Percentiles rank a stretch among this genome's conserved stretches.
These are phyloP conservation scores for Anisogramma anomala DNA, from an alignment of 2,329 filamentous ascomycete genomes.

Conservation along the genomic window DNA sequence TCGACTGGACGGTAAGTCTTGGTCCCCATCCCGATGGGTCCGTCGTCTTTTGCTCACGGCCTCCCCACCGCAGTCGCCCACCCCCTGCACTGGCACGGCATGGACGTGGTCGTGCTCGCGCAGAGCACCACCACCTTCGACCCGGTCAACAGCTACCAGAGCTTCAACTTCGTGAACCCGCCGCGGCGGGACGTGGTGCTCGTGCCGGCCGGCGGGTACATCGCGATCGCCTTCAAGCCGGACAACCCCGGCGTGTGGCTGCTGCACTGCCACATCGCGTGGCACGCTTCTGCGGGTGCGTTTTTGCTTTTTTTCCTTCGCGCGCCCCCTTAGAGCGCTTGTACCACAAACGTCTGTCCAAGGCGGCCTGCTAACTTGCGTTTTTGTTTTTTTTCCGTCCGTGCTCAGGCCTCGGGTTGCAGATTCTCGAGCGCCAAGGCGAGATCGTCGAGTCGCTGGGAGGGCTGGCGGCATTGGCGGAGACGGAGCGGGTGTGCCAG, in stretches of 20 bases:
- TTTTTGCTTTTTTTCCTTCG: no score
- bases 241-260: conserved; percentile 34
- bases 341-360: neutral
- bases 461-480: conserved; percentile 3
- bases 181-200: conserved; percentile 27
- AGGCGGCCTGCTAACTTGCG: neutral
- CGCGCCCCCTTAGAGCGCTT: no score
- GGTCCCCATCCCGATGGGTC: no score
- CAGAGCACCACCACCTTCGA: conserved; percentile 16
- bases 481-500: conserved; percentile 9
- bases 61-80: neutral
- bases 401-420: conserved; percentile 8
- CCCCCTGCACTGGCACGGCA: conserved; percentile 17
- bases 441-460: conserved; percentile 8
- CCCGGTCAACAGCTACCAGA: conserved; percentile 4
- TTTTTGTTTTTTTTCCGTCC: no score
- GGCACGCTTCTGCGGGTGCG: conserved; percentile 26
- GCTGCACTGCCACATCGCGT: conserved; percentile 32
- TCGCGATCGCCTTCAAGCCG: conserved; percentile 27
- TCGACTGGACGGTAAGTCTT: conserved; percentile 1
- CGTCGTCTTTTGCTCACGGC: neutral
- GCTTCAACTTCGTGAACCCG: conserved; percentile 25
- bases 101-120: conserved; percentile 24
- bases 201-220: conserved; percentile 24
- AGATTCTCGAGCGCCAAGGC: conserved; percentile 7